A percentile compares a stretch with the other conserved stretches of the same genome.
These are phyloP conservation scores for Asterella californica DNA, from an alignment of 225 moss, liverwort and hornwort species.

Conservation along the genomic window DNA sequence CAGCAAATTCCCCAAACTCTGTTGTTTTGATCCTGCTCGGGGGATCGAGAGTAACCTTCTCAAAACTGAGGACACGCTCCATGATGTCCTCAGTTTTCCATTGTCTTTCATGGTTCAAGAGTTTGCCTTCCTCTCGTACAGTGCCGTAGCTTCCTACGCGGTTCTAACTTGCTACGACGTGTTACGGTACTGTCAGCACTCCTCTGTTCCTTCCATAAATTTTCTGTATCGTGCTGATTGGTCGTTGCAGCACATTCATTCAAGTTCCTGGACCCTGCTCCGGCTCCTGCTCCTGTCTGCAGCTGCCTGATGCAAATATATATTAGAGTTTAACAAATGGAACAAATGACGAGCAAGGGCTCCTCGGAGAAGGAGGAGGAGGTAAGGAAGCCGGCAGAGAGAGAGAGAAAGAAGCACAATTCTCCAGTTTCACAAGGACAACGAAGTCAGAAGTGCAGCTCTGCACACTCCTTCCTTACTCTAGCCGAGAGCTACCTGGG, in stretches of 20 bases:
- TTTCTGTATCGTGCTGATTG: not conserved
- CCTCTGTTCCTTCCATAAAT: no score
- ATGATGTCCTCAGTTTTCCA: not conserved
- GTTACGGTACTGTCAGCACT: no score
- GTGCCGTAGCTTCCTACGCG: not conserved
- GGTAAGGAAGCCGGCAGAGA: not conserved
- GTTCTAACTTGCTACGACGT: no score
- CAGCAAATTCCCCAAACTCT: not conserved
- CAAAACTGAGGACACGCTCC: not conserved
- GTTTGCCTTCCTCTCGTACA: not conserved
- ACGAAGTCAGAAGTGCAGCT: not conserved
- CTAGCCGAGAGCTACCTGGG: not conserved
- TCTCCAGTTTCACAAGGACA: not conserved
- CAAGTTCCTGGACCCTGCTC: not conserved
- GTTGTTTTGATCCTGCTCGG: not conserved
- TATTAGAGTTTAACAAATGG: no score
- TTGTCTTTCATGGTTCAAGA: slow-evolving; percentile 15
- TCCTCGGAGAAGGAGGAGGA: no score
- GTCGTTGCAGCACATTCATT: not conserved
- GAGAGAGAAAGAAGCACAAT: not conserved
- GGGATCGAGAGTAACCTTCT: not conserved
- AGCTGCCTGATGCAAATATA: not conserved
- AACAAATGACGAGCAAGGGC: no score
- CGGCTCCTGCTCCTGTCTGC: not conserved
- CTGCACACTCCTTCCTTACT: not conserved